Evolutionary conservation across 208 protist genomes (phyloP), one percentile per base, ranked within the genome.

Genomic region (Lotmaria passim): DNA sequence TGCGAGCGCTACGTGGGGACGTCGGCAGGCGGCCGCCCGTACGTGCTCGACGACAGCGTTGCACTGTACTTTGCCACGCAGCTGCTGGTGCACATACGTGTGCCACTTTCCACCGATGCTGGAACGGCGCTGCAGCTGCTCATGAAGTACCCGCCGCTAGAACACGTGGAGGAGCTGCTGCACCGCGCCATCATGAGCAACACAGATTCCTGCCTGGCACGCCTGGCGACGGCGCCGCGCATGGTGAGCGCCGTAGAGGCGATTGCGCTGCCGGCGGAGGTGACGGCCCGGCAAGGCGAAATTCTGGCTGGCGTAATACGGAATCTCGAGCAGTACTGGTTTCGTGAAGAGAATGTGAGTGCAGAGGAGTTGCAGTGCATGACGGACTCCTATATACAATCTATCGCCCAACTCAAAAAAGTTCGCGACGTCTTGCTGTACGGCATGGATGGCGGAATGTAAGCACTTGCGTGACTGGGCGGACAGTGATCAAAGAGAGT

Each of bases 131-230:
- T 97, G 28, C 79, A 68, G 38, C 28, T 75, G 26, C 59, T 97
- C 17, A 96, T 97, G 90, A 92, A 79, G 65, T 97, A 95, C 62
- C 93, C 93, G 7, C 81, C 87, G 7, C 59, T 93, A 17, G 77
- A 80, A 15, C 51, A 93, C 33, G 69, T 94, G 7, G 58, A 36
- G 12, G 48, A 60, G 5, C 43, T 82, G 36, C 53, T 79, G 0
- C 59, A 73, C 46, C 50, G 30, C 38, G 66, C 66, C 15, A 51
- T 75, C 15, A 23, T 56, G 36, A 34, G 30, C 24, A 72, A 60
- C 47, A 41, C 26, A 11, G 75, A 67, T 39, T 72, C 63, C 3
- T 59, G 34, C 1, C 57, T 74, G 17, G 21, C 47, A 15, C 46
- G 51, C 19, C 33, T 69, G n/a, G 19, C 39, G 14, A 71, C 36